Percentiles rank a stretch among this genome's conserved stretches.
Conservation (phyloP, 2,329 filamentous ascomycete genomes). For the Bipolaris cookei region DNA sequence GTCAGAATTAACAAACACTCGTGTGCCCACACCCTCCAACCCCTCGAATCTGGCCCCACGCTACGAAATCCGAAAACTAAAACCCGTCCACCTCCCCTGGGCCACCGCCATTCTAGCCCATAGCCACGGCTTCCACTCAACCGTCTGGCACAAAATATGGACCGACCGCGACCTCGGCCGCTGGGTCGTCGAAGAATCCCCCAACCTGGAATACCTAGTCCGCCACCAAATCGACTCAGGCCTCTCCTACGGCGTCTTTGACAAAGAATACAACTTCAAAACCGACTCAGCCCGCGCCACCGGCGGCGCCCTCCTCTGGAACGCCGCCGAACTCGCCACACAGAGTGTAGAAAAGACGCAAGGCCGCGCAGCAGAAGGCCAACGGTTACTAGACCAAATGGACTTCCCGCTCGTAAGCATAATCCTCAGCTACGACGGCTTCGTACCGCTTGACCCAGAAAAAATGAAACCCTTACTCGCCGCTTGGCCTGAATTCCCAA, state of each 20-base stretch:
- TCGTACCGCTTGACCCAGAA: slow-evolving; percentile 32
- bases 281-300: slow-evolving; percentile 34
- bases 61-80: slow-evolving; percentile 42
- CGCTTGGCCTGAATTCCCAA: slow-evolving; percentile 32
- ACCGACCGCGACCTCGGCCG: slow-evolving; percentile 27
- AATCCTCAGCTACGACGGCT: slow-evolving; percentile 45
- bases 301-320: slow-evolving; percentile 39
- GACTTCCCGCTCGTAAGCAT: slow-evolving; percentile 51
- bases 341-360: slow-evolving; percentile 22
- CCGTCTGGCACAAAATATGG: slow-evolving; percentile 38
- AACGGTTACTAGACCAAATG: slow-evolving; percentile 43
- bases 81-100: slow-evolving; percentile 37
- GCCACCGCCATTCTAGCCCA: slow-evolving; percentile 40
- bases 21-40: slow-evolving; percentile 25
- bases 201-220: slow-evolving; percentile 36
- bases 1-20: not conserved
- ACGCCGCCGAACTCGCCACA: slow-evolving; percentile 19
- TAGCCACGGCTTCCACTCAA: slow-evolving; percentile 40
- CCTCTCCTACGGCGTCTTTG: slow-evolving; percentile 49
- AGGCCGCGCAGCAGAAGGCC: slow-evolving; percentile 28
- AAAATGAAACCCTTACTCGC: slow-evolving; percentile 33
- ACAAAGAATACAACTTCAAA: slow-evolving; percentile 49
- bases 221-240: slow-evolving; percentile 45
- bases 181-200: slow-evolving; percentile 15
- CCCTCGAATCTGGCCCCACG: slow-evolving; percentile 37